phyloP scores from a whole-genome alignment of 768 basidiomycete species.

The Chalciporus sphaerocephalus region DNA sequence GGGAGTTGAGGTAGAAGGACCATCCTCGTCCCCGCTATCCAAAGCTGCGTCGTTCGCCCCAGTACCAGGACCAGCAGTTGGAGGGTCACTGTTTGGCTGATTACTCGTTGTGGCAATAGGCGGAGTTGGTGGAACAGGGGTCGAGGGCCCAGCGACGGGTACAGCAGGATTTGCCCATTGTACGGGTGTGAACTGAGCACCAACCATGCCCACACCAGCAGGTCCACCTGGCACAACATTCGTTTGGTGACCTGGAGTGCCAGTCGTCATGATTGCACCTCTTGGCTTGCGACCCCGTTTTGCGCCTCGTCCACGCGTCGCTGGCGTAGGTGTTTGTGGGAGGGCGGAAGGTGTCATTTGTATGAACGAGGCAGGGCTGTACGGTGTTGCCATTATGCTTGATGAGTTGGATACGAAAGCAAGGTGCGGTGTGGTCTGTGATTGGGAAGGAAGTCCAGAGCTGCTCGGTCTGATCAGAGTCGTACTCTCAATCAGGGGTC shows the following conservation, averaged over 20 bases:
- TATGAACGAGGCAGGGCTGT: conserved; percentile 22
- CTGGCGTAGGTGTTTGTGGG: conserved; percentile 21
- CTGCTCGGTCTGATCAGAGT: too few relatives aligned
- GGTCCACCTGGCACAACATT: background rate
- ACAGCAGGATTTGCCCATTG: conserved; percentile 35
- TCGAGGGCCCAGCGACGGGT: conserved; percentile 5
- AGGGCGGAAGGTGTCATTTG: conserved; percentile 17
- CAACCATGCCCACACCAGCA: background rate
- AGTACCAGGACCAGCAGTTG: conserved; percentile 1
- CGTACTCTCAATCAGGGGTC: too few relatives aligned
- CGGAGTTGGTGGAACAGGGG: conserved; percentile 9
- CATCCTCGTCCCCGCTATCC: conserved; percentile 22
- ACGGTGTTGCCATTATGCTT: conserved; percentile 22
- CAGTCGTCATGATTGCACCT: conserved; percentile 11
- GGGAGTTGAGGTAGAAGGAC: conserved; percentile 9
- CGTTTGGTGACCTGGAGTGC: conserved; percentile 11
- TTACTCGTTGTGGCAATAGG: background rate
- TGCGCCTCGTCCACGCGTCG: conserved; percentile 24
- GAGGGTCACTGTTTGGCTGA: conserved; percentile 9
- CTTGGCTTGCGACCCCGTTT: conserved; percentile 26
- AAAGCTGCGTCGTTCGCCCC: conserved; percentile 3
- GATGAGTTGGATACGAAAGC: too few relatives aligned
- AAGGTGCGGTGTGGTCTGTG: too few relatives aligned
- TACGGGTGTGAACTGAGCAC: conserved; percentile 32
- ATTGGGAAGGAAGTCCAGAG: too few relatives aligned